Evolutionary conservation across 169 alveolate genomes (phyloP).

Genomic region (Plasmodium ovale): DNA sequence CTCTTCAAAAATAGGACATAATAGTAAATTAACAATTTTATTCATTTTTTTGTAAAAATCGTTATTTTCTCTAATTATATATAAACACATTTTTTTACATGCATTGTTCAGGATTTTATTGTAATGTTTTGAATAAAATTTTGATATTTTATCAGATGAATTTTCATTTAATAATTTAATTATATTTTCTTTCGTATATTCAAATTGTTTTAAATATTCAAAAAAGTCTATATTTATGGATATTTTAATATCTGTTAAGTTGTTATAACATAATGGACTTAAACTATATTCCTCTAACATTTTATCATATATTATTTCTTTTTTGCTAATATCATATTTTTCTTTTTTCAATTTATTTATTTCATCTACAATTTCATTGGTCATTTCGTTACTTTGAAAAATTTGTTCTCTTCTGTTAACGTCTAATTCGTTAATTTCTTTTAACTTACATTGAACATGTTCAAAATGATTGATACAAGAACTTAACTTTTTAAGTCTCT

Average conservation of each 20-base stretch:
- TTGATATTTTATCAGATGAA: constrained; percentile 36
- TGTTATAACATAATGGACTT: constrained; percentile 57
- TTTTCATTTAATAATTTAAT: constrained; percentile 60
- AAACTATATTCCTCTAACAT: constrained; percentile 62
- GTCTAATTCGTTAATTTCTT: constrained; percentile 51
- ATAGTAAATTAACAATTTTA: constrained; percentile 24
- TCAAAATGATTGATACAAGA: constrained; percentile 28
- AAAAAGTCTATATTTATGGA: constrained; percentile 71
- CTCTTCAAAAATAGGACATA: constrained; percentile 41
- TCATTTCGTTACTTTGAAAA: constrained; percentile 29
- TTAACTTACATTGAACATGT: constrained; percentile 23
- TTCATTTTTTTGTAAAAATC: constrained; percentile 4
- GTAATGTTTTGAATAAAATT: constrained; percentile 54
- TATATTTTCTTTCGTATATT: constrained; percentile 58
- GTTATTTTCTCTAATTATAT: constrained; percentile 47
- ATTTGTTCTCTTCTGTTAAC: constrained; percentile 18
- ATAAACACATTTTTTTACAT: constrained; percentile 54
- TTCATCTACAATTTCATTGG: constrained; percentile 50
- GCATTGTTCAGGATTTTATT: constrained; percentile 41
- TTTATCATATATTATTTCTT: constrained; percentile 55
- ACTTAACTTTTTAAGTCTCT: constrained; percentile 13
- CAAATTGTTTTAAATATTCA: constrained; percentile 67
- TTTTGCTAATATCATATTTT: constrained; percentile 43
- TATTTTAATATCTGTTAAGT: constrained; percentile 53
- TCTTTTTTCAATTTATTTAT: constrained; percentile 31